Conservation (phyloP, 2,329 filamentous ascomycete species). For the Ambrosiella beaveri region DNA sequence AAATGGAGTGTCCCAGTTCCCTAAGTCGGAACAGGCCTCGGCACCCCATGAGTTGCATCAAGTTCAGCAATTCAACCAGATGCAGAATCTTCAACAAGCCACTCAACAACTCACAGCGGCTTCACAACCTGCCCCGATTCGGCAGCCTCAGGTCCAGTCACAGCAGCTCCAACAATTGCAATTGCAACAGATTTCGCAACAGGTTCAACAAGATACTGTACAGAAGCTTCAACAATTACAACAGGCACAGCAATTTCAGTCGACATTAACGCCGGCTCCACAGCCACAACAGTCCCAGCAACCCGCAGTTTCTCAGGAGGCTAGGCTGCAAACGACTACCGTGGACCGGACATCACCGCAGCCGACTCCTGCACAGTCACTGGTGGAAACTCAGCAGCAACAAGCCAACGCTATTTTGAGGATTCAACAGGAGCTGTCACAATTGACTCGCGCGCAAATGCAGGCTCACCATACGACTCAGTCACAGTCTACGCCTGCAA, state of each 20-base stretch:
- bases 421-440: slow-evolving; percentile 10
- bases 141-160: slow-evolving; percentile 11
- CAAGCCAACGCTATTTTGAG: slow-evolving; percentile 7
- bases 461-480: not conserved
- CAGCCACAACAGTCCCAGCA: not conserved
- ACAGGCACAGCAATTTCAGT: slow-evolving; percentile 14
- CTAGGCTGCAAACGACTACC: slow-evolving; percentile 8
- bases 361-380: not conserved
- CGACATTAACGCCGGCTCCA: not conserved
- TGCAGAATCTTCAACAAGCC: slow-evolving; percentile 18
- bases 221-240: slow-evolving; percentile 13
- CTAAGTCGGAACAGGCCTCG: slow-evolving; percentile 1
- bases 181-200: slow-evolving; percentile 8
- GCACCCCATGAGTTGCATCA: slow-evolving; percentile 12
- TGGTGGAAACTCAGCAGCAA: slow-evolving; percentile 7
- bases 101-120: slow-evolving; percentile 15
- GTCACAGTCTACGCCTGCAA: not conserved
- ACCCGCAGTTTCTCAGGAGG: not conserved
- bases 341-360: not conserved
- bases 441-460: slow-evolving; percentile 6
- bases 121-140: slow-evolving; percentile 2
- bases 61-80: slow-evolving; percentile 17
- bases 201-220: slow-evolving; percentile 1
- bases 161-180: not conserved
- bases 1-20: not conserved